phyloP scores from a whole-genome alignment of 495 filamentous ascomycete species.

The Daldinia bambusicola region DNA sequence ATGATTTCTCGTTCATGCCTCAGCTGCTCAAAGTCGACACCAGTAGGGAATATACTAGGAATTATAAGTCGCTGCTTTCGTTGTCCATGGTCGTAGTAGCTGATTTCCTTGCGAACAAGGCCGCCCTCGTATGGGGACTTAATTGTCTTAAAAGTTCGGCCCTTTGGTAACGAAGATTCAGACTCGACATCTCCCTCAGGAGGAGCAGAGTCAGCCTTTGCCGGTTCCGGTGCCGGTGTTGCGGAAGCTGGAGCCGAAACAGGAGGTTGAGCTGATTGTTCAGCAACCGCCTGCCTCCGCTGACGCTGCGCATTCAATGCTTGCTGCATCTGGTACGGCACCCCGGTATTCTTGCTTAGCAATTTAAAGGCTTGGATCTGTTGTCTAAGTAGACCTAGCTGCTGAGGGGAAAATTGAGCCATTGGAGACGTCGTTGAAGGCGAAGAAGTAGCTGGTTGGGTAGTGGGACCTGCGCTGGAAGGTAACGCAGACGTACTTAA shows the following conservation, averaged over 20 bases:
- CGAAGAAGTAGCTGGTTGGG: constrained; percentile 47
- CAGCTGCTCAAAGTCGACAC: constrained; percentile 84
- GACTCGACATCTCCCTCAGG: constrained; percentile 48
- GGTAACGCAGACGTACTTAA: constrained; percentile 52
- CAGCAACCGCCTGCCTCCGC: constrained; percentile 66
- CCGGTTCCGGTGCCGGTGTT: constrained; percentile 54
- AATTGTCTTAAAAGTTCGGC: constrained; percentile 63
- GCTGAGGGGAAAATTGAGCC: constrained; percentile 71
- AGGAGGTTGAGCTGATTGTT: constrained; percentile 58
- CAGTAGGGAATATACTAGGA: constrained; percentile 86
- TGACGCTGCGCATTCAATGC: constrained; percentile 79
- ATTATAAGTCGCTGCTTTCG: constrained; percentile 79
- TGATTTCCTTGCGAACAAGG: constrained; percentile 67
- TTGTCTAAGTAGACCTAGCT: constrained; percentile 73
- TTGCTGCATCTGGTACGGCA: constrained; percentile 78
- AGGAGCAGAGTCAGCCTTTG: constrained; percentile 42
- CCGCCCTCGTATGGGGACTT: constrained; percentile 70
- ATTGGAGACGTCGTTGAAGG: constrained; percentile 58
- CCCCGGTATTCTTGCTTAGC: constrained; percentile 79
- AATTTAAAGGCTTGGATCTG: constrained; percentile 87
- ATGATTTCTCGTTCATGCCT: constrained; percentile 87
- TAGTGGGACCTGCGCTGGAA: constrained; percentile 44
- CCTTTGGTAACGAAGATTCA: constrained; percentile 45
- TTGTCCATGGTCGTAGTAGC: constrained; percentile 78
- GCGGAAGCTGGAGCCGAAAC: constrained; percentile 52